Base-by-base conservation (phyloP, 1,284 basidiomycete species). In the Coniferiporia weirii region DNA sequence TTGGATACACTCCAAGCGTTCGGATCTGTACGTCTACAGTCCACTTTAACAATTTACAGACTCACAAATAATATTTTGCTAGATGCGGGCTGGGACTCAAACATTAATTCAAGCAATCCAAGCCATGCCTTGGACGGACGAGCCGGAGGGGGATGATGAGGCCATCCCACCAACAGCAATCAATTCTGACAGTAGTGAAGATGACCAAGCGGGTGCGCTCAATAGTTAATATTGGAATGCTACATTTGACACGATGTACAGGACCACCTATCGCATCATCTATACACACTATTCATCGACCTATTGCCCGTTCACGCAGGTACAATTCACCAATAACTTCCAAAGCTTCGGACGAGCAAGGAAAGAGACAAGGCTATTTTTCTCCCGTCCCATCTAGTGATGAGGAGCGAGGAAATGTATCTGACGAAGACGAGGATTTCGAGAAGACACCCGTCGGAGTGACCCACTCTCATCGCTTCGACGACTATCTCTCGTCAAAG, bases 61-160 rank as follows among this genome's bases (percentile, higher is more conserved):
- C 32, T 51, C 54, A 38, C 63, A 47, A 56, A 43, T 45, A 62
- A 56, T 53, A 61, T 60, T 57, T 59, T 64, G 48, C 52, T 66
- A 87, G 90, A 87, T 92, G 83, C 84, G 88, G 48, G 81, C 84
- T 20, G 89, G 89, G 27, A 92, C 90, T 4, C 90, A 92, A 69
- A 88, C 90, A 1, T 80, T 92, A 54, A 92, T 92, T 50, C 90
- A 92, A 73, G 90, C 88, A 2, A 75, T 92, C 19, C 90, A 92
- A 66, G 89, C 89, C 3, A 76, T 91, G 47, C 90, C 90, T 20
- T 89, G 85, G 86, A 77, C 78, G 19, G 82, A 85, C 49, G 81
- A 81, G 62, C 77, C 79, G 12, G 87, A 90, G 61, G 80, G 82
- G 58, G 83, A 87, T 38, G 86, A 88, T 50, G 86, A 85, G 47